phyloP scores from a whole-genome alignment of 164 flowering plant species.

The Echeveria elegans region DNA sequence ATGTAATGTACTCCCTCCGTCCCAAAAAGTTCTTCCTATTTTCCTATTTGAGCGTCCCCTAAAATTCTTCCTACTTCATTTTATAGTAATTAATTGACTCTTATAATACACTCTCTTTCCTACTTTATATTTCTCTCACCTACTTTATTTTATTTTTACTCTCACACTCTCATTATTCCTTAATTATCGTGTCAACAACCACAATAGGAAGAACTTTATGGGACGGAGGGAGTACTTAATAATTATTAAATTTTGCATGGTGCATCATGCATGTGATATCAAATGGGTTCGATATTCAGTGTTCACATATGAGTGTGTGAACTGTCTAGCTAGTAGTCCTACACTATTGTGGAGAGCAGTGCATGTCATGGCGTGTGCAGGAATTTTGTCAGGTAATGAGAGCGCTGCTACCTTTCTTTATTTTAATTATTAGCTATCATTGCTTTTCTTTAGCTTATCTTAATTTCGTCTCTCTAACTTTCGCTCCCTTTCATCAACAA shows the following conservation, averaged over 20 bases:
- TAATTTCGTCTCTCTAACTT: background rate
- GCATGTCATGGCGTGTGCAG: constrained; percentile 7
- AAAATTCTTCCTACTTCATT: no score
- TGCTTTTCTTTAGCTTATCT: background rate
- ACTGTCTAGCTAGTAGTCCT: background rate
- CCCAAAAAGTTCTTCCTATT: no score
- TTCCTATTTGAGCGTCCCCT: no score
- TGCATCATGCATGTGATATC: constrained; percentile 8
- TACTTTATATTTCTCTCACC: no score
- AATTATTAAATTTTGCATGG: background rate
- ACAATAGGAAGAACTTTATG: no score
- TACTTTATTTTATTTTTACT: no score
- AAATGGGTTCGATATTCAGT: background rate
- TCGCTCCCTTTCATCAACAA: no score
- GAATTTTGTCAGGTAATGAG: constrained; percentile 1
- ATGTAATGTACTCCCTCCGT: no score
- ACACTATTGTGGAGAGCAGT: background rate
- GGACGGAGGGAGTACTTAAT: background rate
- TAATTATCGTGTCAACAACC: no score
- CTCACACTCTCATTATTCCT: no score
- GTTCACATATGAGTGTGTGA: background rate
- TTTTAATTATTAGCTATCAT: background rate
- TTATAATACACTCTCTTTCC: no score
- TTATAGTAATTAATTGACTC: no score
- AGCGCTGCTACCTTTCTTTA: background rate